Evolutionary conservation across 805 yeast species (phyloP).

Genomic region (Pichia nanzhaoensis): DNA sequence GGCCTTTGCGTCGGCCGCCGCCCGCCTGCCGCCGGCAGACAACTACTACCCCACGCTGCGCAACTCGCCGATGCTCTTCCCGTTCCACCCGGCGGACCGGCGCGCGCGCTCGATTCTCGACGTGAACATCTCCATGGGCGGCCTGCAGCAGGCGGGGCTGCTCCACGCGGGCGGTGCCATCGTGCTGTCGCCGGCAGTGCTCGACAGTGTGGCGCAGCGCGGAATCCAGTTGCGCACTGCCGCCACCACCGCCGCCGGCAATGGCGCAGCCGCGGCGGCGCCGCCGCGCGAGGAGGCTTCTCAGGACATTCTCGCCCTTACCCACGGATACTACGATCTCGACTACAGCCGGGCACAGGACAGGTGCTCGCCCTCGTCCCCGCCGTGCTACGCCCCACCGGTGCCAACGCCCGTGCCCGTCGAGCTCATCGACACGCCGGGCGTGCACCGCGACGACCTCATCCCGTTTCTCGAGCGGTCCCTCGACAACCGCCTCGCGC

Average conservation of each 20-base stretch:
- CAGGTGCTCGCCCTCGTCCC: constrained; percentile 55
- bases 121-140: constrained; percentile 37
- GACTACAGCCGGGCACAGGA: constrained; percentile 30
- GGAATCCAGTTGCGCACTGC: no score
- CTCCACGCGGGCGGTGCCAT: no score
- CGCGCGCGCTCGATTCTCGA: constrained; percentile 40
- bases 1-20: constrained; percentile 26
- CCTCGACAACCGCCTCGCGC: constrained; percentile 52
- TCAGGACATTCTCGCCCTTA: constrained; percentile 9
- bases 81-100: constrained; percentile 39
- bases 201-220: no score
- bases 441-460: constrained; percentile 55
- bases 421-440: constrained; percentile 72
- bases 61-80: constrained; percentile 52
- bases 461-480: constrained; percentile 76
- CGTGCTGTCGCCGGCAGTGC: no score
- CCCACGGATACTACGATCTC: constrained; percentile 25
- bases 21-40: constrained; percentile 36
- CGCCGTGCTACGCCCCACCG: constrained; percentile 63
- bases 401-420: constrained; percentile 51
- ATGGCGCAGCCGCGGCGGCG: no score
- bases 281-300: background rate
- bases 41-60: constrained; percentile 70
- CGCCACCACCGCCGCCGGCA: no score
- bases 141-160: constrained; percentile 27